Conservation (phyloP, 768 basidiomycete species). For the Trametes maxima region DNA sequence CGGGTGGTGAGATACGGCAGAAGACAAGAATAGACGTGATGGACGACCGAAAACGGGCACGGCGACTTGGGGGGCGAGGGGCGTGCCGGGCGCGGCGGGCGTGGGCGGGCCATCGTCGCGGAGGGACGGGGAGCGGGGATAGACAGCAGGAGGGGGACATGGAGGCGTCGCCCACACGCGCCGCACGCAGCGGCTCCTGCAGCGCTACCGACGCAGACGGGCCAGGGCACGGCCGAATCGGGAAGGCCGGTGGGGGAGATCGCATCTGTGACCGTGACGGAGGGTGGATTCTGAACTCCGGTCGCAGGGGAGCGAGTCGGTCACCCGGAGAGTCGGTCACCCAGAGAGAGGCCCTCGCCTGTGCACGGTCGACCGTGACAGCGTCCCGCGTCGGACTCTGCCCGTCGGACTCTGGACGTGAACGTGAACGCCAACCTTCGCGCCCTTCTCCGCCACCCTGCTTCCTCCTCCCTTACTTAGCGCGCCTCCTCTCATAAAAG, state of each 20-base stretch:
- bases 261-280: background rate
- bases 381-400: background rate
- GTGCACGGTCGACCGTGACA: background rate
- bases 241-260: background rate
- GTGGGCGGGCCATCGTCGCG: background rate
- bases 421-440: constrained; percentile 5
- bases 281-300: background rate
- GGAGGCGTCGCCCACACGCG: background rate
- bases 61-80: constrained; percentile 18
- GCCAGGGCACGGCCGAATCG: background rate
- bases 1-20: constrained; percentile 16
- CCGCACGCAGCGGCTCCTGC: no score
- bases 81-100: background rate
- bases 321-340: no score
- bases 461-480: background rate
- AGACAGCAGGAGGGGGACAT: constrained; percentile 2
- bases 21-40: constrained; percentile 19
- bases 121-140: background rate
- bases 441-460: constrained; percentile 18
- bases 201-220: background rate
- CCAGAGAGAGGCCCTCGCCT: no score
- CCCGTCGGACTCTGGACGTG: background rate
- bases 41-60: constrained; percentile 12
- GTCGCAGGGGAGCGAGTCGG: background rate
- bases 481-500: constrained; percentile 15